Evolutionary conservation across 2,329 filamentous ascomycete species (phyloP).

Genomic region (Raffaelea albimanens): DNA sequence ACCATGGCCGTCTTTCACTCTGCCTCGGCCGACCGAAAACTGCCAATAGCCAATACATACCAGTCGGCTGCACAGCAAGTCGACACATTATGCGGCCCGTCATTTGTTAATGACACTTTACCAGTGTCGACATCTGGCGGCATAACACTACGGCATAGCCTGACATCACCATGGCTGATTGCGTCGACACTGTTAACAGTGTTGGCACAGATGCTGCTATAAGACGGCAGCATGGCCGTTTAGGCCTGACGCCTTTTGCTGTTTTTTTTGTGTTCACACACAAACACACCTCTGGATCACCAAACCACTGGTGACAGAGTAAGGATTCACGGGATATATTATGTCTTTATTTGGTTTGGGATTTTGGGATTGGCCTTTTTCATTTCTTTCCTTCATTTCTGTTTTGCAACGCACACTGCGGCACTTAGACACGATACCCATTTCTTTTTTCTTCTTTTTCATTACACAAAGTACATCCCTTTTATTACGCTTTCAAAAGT

Average conservation of each 20-base stretch:
- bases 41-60: constrained; percentile 63
- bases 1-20: constrained; percentile 75
- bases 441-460: background rate
- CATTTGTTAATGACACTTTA: constrained; percentile 49
- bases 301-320: background rate
- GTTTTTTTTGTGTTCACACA: background rate
- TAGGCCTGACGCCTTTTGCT: background rate
- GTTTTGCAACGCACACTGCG: background rate
- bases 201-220: too few relatives aligned
- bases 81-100: constrained; percentile 53
- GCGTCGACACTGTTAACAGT: background rate
- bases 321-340: too few relatives aligned
- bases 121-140: constrained; percentile 24
- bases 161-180: constrained; percentile 2
- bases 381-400: background rate
- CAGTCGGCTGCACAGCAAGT: constrained; percentile 60
- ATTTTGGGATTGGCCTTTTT: background rate
- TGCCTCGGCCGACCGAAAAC: constrained; percentile 54
- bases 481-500: background rate
- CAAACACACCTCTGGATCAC: background rate
- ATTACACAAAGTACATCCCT: background rate
- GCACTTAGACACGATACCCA: constrained; percentile 5
- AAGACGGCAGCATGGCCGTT: too few relatives aligned
- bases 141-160: background rate
- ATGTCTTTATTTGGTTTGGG: too few relatives aligned